Evolutionary conservation across 129 eudicot species (phyloP).

Genomic region (Kitagawia praeruptora): DNA sequence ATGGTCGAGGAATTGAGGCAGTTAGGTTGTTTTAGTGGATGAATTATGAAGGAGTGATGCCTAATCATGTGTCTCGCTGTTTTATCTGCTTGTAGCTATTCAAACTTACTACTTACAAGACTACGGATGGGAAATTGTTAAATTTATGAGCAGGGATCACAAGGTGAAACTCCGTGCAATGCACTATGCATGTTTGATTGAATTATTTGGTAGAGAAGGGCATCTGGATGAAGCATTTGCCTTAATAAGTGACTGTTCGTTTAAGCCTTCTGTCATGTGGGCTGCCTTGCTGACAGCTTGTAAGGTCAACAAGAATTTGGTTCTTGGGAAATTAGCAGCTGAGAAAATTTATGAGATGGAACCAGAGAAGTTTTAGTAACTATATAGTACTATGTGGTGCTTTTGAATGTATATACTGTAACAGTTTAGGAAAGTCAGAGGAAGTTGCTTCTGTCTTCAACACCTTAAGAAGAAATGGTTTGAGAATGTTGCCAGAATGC

Average conservation of each 20-base stretch:
- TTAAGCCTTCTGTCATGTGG: slow-evolving; percentile 77
- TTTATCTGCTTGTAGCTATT: slow-evolving; percentile 73
- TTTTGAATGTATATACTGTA: slow-evolving; percentile 46
- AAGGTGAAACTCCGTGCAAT: slow-evolving; percentile 69
- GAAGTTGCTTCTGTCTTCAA: slow-evolving; percentile 65
- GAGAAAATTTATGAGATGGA: slow-evolving; percentile 63
- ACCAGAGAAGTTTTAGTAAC: slow-evolving; percentile 67
- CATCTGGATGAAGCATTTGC: slow-evolving; percentile 75
- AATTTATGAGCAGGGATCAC: slow-evolving; percentile 61
- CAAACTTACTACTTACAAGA: slow-evolving; percentile 48
- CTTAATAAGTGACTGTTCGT: slow-evolving; percentile 58
- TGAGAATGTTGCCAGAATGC: slow-evolving; percentile 55
- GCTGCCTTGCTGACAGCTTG: slow-evolving; percentile 88
- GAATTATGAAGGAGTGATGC: slow-evolving; percentile 48
- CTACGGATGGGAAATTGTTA: slow-evolving; percentile 63
- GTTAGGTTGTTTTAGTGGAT: slow-evolving; percentile 51
- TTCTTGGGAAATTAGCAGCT: too few species aligned
- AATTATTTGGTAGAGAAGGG: slow-evolving; percentile 78
- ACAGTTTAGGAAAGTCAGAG: slow-evolving; percentile 40
- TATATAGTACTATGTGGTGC: too few species aligned
- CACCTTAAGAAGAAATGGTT: slow-evolving; percentile 54
- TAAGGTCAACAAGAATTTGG: slow-evolving; percentile 60
- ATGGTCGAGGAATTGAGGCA: slow-evolving; percentile 73
- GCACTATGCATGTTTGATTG: slow-evolving; percentile 86
- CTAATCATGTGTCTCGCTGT: slow-evolving; percentile 78